Evolutionary conservation across 129 eudicot species (phyloP).

Genomic region (Mikania micrantha): DNA sequence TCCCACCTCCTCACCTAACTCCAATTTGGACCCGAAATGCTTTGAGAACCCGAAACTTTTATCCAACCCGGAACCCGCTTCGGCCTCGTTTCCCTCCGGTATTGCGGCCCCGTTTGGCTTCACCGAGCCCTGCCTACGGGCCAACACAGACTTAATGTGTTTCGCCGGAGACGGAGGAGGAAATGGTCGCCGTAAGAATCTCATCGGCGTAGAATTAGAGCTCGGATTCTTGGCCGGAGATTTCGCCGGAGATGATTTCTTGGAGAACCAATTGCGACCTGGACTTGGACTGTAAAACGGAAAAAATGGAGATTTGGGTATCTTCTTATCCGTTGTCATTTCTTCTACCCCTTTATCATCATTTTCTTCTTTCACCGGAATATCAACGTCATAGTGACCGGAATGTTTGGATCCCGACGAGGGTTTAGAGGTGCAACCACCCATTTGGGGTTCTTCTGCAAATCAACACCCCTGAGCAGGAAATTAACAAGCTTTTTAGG

Average conservation of each 20-base stretch:
- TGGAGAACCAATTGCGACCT: conserved; percentile 65
- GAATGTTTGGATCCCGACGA: conserved; percentile 30
- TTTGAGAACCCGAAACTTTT: conserved; percentile 80
- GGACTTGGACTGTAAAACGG: conserved; percentile 86
- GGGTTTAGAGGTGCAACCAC: conserved; percentile 59
- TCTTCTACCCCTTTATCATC: background rate
- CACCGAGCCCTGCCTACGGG: conserved; percentile 66
- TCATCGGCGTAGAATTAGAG: conserved; percentile 52
- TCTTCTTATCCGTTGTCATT: background rate
- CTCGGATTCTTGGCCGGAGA: conserved; percentile 57
- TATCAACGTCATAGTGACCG: conserved; percentile 20
- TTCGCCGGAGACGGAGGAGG: conserved; percentile 97
- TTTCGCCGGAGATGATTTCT: conserved; percentile 60
- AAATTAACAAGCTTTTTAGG: background rate
- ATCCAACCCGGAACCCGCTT: conserved; percentile 54
- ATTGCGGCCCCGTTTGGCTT: conserved; percentile 59
- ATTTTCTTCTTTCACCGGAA: conserved; percentile 3
- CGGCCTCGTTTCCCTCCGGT: conserved; percentile 56
- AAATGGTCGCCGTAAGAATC: conserved; percentile 63
- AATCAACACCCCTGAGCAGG: conserved; percentile 2
- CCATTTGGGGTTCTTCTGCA: conserved; percentile 30
- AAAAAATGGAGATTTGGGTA: conserved; percentile 59
- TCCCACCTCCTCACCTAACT: conserved; percentile 83
- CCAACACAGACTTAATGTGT: conserved; percentile 63
- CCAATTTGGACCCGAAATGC: conserved; percentile 55